Evolutionary conservation across 1,139 yeast genomes (phyloP), one percentile per base, ranked within the genome.

Genomic region (Hyphopichia pseudoburtonii): DNA sequence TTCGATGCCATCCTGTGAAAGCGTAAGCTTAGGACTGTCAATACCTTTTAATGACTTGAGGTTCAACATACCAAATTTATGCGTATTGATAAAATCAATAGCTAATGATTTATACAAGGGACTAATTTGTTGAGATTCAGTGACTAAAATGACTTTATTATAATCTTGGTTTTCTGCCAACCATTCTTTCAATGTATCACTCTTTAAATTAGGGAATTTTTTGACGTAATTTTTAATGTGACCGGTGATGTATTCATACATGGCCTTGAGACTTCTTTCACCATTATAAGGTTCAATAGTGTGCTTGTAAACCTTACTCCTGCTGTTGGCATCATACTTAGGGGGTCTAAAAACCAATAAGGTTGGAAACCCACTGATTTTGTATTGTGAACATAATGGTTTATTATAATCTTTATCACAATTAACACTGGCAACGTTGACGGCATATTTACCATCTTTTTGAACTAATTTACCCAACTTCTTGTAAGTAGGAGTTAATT

Each of bases 381-480:
- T 70, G 56, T 86, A 74, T 42, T 73, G 64, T n/a, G 81, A 65
- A 64, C 97, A 92, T 4, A 90, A 57, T 19, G 66, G 73, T 57
- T 83, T 80, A 57, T 89, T 89, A 40, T 55, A 57, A 3, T 73
- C 77, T 36, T 73, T 71, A 53, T 90, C 96, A 66, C 98, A 92
- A 60, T 90, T 82, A 7, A 92, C 90, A 11, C 96, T 86, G 2
- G 81, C 96, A 12, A 89, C 86, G 47, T 83, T 80, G 16, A 81
- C 81, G 17, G 73, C 71, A 36, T 79, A 62, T 34, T 83, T 84
- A 19, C 69, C 57, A 29, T 68, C 73, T 4, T 57, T 45, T 21
- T 72, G 70, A 10, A 86, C 64, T 29, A 64, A 62, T 38, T 76
- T 77, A 10, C 88, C 95, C 16, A 84, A 78, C 51, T 81, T 83